These are phyloP conservation scores for Colletotrichum lupini DNA, from an alignment of 2,329 filamentous ascomycete genomes.

Conservation along the genomic window DNA sequence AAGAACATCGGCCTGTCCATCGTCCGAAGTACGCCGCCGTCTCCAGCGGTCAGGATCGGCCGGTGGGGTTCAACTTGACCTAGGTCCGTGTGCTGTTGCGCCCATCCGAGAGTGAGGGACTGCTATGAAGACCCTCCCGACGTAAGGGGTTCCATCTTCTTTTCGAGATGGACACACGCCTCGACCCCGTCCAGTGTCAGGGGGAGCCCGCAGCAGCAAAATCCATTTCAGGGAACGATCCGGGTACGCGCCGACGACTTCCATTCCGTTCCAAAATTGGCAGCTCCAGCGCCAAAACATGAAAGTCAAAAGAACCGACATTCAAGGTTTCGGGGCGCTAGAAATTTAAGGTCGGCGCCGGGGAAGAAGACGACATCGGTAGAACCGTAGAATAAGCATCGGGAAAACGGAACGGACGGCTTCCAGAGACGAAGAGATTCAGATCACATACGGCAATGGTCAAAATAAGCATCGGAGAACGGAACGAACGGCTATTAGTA, in stretches of 20 bases:
- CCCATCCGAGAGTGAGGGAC: not conserved
- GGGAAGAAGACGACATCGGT: not conserved
- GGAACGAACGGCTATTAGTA: too few species aligned
- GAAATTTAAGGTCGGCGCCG: not conserved
- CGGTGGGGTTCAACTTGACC: not conserved
- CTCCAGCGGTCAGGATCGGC: not conserved
- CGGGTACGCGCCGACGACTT: slow-evolving; percentile 15
- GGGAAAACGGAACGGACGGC: not conserved
- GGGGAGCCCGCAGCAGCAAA: too few species aligned
- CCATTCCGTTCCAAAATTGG: not conserved
- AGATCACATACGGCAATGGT: not conserved
- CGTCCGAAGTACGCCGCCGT: not conserved
- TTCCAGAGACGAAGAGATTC: not conserved
- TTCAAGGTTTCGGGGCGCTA: not conserved
- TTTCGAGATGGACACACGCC: too few species aligned
- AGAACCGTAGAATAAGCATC: not conserved
- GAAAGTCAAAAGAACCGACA: too few species aligned
- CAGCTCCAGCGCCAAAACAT: not conserved
- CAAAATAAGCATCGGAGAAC: not conserved
- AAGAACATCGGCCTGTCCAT: not conserved
- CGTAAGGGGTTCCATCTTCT: not conserved
- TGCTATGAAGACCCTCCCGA: slow-evolving; percentile 7
- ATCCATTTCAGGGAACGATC: not conserved
- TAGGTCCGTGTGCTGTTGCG: not conserved
- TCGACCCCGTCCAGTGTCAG: not conserved